These are phyloP conservation scores for Kazachstania bromeliacearum DNA, from an alignment of 805 yeast genomes.

Conservation along the genomic window DNA sequence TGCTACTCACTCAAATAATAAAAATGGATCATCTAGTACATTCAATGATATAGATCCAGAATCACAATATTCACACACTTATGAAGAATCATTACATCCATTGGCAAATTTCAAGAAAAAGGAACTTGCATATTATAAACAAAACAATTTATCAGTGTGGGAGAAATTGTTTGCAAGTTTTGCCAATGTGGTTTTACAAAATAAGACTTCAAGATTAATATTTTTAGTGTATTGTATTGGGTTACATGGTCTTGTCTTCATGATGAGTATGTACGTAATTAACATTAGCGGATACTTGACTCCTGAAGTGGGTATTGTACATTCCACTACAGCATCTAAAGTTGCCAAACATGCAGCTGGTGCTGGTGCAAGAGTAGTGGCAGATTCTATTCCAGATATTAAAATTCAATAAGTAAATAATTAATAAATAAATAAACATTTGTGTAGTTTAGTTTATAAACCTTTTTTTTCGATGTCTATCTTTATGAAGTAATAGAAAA, in stretches of 20 bases:
- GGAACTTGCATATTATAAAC: conserved; percentile 62
- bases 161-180: conserved; percentile 70
- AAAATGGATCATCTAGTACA: conserved; percentile 15
- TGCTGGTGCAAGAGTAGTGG: too few relatives aligned
- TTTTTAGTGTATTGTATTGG: conserved; percentile 67
- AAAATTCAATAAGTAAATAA: too few relatives aligned
- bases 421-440: too few relatives aligned
- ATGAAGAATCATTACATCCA: conserved; percentile 75
- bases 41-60: conserved; percentile 39
- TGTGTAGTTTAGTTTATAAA: too few relatives aligned
- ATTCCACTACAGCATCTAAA: conserved; percentile 9
- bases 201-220: conserved; percentile 58
- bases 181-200: conserved; percentile 67
- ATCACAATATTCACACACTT: conserved; percentile 48
- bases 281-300: conserved; percentile 36
- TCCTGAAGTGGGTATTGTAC: conserved; percentile 33
- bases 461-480: too few relatives aligned
- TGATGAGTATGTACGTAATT: conserved; percentile 48
- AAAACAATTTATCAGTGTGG: conserved; percentile 60
- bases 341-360: conserved; percentile 3
- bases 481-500: too few relatives aligned
- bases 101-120: conserved; percentile 70
- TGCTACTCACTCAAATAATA: conserved; percentile 21
- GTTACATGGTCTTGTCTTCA: conserved; percentile 64
- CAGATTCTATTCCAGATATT: too few relatives aligned